These are phyloP conservation scores for Lichtheimia hyalospora DNA, from an alignment of 371 early-diverging fungal genomes.

Conservation along the genomic window DNA sequence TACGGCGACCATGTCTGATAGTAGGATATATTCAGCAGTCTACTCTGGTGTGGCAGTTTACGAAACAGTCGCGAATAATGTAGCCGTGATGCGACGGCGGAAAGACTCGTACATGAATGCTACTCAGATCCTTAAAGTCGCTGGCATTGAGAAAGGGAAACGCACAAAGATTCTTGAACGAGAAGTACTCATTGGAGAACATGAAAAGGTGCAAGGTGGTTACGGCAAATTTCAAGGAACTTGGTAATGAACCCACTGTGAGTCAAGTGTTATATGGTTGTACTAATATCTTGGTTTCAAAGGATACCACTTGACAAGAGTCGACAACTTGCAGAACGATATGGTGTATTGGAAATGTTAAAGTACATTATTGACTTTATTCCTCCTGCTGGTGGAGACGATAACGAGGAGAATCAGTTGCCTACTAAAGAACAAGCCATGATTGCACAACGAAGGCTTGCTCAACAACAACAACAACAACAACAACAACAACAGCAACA, in stretches of 20 bases:
- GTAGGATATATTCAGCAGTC: slow-evolving; percentile 63
- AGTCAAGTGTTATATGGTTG: neutral
- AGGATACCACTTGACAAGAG: slow-evolving; percentile 85
- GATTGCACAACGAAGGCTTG: slow-evolving; percentile 7
- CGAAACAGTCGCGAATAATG: slow-evolving; percentile 79
- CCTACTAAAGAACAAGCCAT: slow-evolving; percentile 33
- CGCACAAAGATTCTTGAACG: slow-evolving; percentile 94
- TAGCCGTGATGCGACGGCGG: slow-evolving; percentile 91
- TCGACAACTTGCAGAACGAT: slow-evolving; percentile 72
- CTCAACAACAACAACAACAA: neutral
- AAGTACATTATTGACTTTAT: slow-evolving; percentile 69
- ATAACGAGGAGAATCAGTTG: slow-evolving; percentile 10
- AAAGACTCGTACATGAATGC: slow-evolving; percentile 93
- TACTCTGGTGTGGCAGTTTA: slow-evolving; percentile 90
- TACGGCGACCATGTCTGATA: slow-evolving; percentile 3
- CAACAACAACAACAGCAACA: neutral
- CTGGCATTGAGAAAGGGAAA: slow-evolving; percentile 89
- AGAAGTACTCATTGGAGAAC: slow-evolving; percentile 79
- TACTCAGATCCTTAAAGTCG: slow-evolving; percentile 96
- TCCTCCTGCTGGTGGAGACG: slow-evolving; percentile 27
- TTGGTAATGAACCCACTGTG: slow-evolving; percentile 54
- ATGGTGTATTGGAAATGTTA: slow-evolving; percentile 63
- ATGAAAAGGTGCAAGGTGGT: slow-evolving; percentile 97
- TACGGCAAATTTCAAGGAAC: slow-evolving; percentile 98
- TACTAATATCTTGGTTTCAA: neutral